Conservation (phyloP, 371 early-diverging fungal species). For the Mortierella sp. region DNA sequence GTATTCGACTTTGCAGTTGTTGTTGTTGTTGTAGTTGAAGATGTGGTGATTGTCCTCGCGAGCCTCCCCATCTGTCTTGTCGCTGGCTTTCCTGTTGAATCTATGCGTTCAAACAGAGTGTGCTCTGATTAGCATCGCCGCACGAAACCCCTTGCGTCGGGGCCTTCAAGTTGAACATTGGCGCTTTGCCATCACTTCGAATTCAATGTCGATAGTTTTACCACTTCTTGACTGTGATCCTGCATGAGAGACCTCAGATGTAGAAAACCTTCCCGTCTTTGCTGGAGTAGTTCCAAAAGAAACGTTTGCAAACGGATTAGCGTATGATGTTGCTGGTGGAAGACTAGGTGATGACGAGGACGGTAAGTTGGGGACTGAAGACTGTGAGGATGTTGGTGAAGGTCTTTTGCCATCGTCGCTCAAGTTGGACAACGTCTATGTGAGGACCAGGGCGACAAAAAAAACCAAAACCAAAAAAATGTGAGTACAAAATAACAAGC, state of each 20-base stretch:
- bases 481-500: not conserved
- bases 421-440: slow-evolving; percentile 23
- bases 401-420: slow-evolving; percentile 28
- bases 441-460: not conserved
- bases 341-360: not conserved
- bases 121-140: not conserved
- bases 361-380: not conserved
- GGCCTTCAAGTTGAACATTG: not conserved
- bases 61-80: not conserved
- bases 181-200: not conserved
- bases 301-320: slow-evolving; percentile 23
- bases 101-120: not conserved
- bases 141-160: not conserved
- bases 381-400: slow-evolving; percentile 19
- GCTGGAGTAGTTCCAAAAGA: slow-evolving; percentile 13
- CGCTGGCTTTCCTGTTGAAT: not conserved
- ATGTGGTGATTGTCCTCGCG: not conserved
- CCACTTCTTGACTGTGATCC: not conserved
- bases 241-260: not conserved
- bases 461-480: not conserved
- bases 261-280: not conserved
- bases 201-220: not conserved
- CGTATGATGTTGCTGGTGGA: not conserved
- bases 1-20: not conserved
- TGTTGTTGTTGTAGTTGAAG: not conserved